Conservation (phyloP, 257 asterid genomes). For the Craterostigma plantagineum region DNA sequence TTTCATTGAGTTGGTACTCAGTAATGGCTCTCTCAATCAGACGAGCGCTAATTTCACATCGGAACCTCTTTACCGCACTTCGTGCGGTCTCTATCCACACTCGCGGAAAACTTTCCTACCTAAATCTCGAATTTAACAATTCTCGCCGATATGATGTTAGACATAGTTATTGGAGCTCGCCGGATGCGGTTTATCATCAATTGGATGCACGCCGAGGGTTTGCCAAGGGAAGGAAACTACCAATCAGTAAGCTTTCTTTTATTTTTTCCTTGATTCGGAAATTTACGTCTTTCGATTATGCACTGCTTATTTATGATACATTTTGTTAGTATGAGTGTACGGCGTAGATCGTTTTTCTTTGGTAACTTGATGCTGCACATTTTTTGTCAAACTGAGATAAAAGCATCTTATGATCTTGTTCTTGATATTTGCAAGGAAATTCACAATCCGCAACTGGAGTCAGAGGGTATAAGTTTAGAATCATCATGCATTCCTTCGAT, state of each 20-base stretch:
- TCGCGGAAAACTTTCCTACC: constrained; percentile 13
- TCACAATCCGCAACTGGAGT: too few species aligned
- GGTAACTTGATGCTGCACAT: too few species aligned
- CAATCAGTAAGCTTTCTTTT: constrained; percentile 15
- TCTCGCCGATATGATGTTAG: constrained; percentile 13
- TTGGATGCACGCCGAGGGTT: constrained; percentile 34
- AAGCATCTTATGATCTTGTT: too few species aligned
- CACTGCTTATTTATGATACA: too few species aligned
- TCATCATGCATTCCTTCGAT: too few species aligned
- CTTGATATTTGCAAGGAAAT: too few species aligned
- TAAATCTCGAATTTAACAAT: constrained; percentile 9
- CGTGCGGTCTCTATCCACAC: constrained; percentile 22
- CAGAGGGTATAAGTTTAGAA: too few species aligned
- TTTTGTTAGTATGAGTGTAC: too few species aligned
- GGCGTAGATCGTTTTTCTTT: too few species aligned
- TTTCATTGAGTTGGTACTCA: too few species aligned
- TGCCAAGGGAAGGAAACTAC: constrained; percentile 61
- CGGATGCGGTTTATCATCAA: constrained; percentile 10
- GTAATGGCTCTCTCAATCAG: constrained; percentile 40
- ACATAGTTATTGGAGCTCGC: constrained; percentile 10
- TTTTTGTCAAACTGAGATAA: too few species aligned
- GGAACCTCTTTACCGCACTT: constrained; percentile 15
- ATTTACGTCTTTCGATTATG: too few species aligned
- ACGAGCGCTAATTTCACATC: constrained; percentile 37
- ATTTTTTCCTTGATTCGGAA: background rate